These are phyloP conservation scores for Pleurotus ostreatus DNA, from an alignment of 768 basidiomycete genomes.

Conservation along the genomic window DNA sequence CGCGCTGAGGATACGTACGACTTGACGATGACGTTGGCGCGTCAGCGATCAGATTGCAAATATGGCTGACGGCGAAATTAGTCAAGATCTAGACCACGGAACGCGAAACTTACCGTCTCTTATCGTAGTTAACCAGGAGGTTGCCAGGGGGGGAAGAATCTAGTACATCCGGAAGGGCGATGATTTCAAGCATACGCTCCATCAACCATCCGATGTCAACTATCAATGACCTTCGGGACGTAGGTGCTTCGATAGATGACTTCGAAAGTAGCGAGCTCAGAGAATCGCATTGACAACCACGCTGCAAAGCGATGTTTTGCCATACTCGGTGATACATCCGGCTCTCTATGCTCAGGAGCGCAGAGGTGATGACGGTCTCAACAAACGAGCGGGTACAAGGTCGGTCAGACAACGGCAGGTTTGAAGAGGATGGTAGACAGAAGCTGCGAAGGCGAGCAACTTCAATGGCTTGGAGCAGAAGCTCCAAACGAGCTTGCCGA, in stretches of 20 bases:
- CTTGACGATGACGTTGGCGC: slow-evolving; percentile 33
- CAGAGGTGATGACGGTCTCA: slow-evolving; percentile 72
- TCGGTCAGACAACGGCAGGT: slow-evolving; percentile 40
- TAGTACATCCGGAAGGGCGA: slow-evolving; percentile 69
- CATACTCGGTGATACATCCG: slow-evolving; percentile 76
- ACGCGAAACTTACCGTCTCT: slow-evolving; percentile 56
- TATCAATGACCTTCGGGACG: slow-evolving; percentile 50
- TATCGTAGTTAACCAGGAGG: slow-evolving; percentile 75
- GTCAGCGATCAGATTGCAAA: slow-evolving; percentile 61
- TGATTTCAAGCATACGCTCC: slow-evolving; percentile 76
- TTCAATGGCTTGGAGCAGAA: slow-evolving; percentile 68
- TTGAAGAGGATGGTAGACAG: slow-evolving; percentile 29
- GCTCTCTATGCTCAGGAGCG: slow-evolving; percentile 74
- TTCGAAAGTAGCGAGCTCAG: slow-evolving; percentile 52
- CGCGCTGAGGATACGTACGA: slow-evolving; percentile 41
- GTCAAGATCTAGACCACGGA: slow-evolving; percentile 12
- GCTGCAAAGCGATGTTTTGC: slow-evolving; percentile 63
- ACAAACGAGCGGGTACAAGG: slow-evolving; percentile 77
- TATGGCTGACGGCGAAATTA: slow-evolving; percentile 39
- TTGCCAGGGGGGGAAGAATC: slow-evolving; percentile 50
- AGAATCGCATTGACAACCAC: slow-evolving; percentile 61
- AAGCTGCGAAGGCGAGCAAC: slow-evolving; percentile 61
- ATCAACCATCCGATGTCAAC: slow-evolving; percentile 82
- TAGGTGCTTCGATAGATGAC: slow-evolving; percentile 39
- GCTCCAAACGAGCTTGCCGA: slow-evolving; percentile 71